These are phyloP conservation scores for Zarea fungicola DNA, from an alignment of 2,329 filamentous ascomycete species.

Conservation along the genomic window DNA sequence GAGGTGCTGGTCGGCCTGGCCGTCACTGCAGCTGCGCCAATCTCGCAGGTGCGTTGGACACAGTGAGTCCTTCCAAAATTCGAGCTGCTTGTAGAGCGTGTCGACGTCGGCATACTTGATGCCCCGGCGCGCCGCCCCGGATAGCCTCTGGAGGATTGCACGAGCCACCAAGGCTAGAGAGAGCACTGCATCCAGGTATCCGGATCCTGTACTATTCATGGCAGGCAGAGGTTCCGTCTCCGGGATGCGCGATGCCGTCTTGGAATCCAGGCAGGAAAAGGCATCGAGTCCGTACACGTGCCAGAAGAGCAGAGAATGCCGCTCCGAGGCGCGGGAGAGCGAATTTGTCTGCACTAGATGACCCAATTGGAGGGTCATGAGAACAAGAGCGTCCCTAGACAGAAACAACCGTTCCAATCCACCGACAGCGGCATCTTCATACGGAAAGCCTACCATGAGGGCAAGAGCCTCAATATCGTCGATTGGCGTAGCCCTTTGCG, in stretches of 20 bases:
- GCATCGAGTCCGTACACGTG: slow-evolving; percentile 20
- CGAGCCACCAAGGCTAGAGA: slow-evolving; percentile 18
- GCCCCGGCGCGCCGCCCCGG: slow-evolving; percentile 12
- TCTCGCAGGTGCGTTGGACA: background rate
- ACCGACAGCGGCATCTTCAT: slow-evolving; percentile 7
- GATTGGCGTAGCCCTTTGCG: slow-evolving; percentile 3
- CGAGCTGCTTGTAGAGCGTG: background rate
- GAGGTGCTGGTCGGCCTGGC: background rate
- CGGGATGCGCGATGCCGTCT: slow-evolving; percentile 16
- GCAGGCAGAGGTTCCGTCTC: slow-evolving; percentile 7
- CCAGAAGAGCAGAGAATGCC: slow-evolving; percentile 18
- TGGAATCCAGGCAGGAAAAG: slow-evolving; percentile 19
- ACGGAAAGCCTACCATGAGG: slow-evolving; percentile 19
- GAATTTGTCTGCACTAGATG: background rate
- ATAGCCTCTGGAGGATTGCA: slow-evolving; percentile 11
- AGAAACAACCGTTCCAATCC: slow-evolving; percentile 19
- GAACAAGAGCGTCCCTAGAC: slow-evolving; percentile 21
- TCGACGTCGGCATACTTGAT: slow-evolving; percentile 10
- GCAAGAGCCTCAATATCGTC: slow-evolving; percentile 20
- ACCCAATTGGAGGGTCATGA: slow-evolving; percentile 17
- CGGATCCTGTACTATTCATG: background rate
- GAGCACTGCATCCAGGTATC: slow-evolving; percentile 20
- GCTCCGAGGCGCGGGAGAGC: slow-evolving; percentile 8
- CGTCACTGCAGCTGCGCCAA: background rate
- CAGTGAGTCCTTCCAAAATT: background rate